A percentile compares a stretch with the other conserved stretches of the same genome.
Evolutionary conservation across 306 rosid species (phyloP).

Genomic region (Trifolium subterraneum): DNA sequence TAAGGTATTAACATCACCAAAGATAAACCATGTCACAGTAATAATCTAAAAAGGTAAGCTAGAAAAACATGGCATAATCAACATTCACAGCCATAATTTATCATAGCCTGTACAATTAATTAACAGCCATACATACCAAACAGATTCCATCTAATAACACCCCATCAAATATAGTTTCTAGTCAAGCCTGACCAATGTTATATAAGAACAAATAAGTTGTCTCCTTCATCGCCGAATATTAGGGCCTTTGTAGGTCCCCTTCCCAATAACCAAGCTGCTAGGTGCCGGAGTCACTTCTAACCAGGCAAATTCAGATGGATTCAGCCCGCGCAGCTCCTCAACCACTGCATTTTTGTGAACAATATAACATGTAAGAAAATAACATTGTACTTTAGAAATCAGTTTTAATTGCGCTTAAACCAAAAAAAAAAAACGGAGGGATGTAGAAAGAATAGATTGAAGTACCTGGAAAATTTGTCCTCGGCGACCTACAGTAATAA

Average conservation of each 20-base stretch:
- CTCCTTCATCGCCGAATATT: constrained; percentile 41
- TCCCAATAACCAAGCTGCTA: constrained; percentile 41
- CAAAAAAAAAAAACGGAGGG: neutral
- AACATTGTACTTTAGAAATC: constrained; percentile 24
- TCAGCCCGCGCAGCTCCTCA: constrained; percentile 30
- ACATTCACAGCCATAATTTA: constrained; percentile 37
- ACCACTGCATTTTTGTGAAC: constrained; percentile 35
- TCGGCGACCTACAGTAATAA: constrained; percentile 40
- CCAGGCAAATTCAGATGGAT: constrained; percentile 49
- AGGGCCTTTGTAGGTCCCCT: constrained; percentile 54
- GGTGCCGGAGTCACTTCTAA: constrained; percentile 52
- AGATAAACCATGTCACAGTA: neutral
- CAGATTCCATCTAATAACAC: constrained; percentile 7
- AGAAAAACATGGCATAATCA: constrained; percentile 27
- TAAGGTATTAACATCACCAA: constrained; percentile 18
- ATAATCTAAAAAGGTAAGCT: neutral
- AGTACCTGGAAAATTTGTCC: constrained; percentile 48
- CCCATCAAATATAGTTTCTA: constrained; percentile 25
- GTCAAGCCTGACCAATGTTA: constrained; percentile 34
- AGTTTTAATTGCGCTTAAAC: neutral
- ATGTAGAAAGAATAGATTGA: constrained; percentile 16
- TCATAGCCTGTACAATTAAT: constrained; percentile 41
- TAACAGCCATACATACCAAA: constrained; percentile 32
- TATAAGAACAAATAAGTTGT: constrained; percentile 9
- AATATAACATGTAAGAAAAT: constrained; percentile 18